Base-by-base conservation (phyloP, 78 protist species). In the Goniomonas avonlea region DNA sequence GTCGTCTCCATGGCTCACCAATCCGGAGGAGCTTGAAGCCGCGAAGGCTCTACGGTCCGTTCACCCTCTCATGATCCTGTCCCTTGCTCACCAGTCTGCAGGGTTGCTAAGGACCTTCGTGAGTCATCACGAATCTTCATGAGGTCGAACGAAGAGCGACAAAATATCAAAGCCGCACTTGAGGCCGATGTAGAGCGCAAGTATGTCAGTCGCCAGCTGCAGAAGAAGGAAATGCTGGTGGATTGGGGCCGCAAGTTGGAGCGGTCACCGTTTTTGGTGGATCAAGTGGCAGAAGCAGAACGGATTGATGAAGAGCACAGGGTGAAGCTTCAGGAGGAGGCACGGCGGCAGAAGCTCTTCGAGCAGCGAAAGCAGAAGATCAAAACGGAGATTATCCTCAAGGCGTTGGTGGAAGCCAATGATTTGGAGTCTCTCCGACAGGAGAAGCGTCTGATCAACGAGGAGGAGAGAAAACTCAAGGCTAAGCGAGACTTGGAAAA, bases 351-450 rank as follows among this genome's bases (percentile, higher is more conserved):
- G 27, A 68, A 68, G 32, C 41, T 68, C 25, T 68, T 68, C 48
- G 75, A 68, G 32, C 59, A 68, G 75, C 48, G 75, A n/a, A 68
- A 68, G 75, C 75, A 68, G 56, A 68, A 68, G 56, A 68, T 68
- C 75, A 68, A 68, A 35, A 68, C 75, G 21, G 75, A 68, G 32
- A 68, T 68, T 34, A 68, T 68, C 0, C 56, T 68, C n/a, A 68
- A 68, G 48, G 75, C 75, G 5, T 35, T 68, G 47, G 56, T 53
- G 5, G 75, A 68, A 27, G 13, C 39, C 75, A 68, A 68, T 35
- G 75, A 68, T 53, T 23, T 68, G 34, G 75, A 68, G 3, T 53
- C 38, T 13, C 56, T 68, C 5, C 48, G 75, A 35, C 75, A 68
- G 27, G 75, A 68, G 20, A 68, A 68, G 56, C 75, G 75, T 4